Base-by-base conservation (phyloP, 768 basidiomycete genomes). In the Amanita pseudoporphyria region DNA sequence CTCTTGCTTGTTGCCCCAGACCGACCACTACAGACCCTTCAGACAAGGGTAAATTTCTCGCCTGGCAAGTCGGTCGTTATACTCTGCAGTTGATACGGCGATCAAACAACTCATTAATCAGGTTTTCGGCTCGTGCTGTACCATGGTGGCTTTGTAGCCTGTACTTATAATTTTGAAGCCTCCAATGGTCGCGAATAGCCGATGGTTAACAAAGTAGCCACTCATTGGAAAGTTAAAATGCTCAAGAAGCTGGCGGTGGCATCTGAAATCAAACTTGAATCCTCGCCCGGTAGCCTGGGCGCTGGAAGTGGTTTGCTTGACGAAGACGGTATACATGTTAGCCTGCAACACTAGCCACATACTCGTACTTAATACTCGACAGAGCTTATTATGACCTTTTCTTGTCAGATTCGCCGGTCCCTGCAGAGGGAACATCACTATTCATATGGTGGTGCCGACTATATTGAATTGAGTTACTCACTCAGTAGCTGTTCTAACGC, bases 101-200 rank as follows among this genome's bases (percentile, higher is more conserved):
- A 18, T 81, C 77, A 58, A 84, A 92, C 0, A 84, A 85, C 3
- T 63, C 63, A 18, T 75, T 69, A 35, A 95, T 84, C 31, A 71
- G 67, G 1, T 77, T 67, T 2, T 86, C 84, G 33, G 90, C 77
- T 13, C 66, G 58, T 1, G 69, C 73, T 0, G 90, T 74, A 1
- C 76, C 70, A 19, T 81, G 76, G 19, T 76, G 62, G 32, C 81
- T 75, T 52, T 80, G 80, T 21, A 93, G 77, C 63, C 79, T 85
- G 72, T 83, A n/a, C n/a, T n/a, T 81, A 93, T 3, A 94, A 70
- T 63, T 94, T 90, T 0, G 83, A 66, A 0, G 82, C 80, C 58
- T 91, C 84, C 2, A 95, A 72, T 1, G 91, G 87, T 6, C 91
- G 77, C 7, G 79, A 73, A 59, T 90, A 91, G 7, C 91, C 91